Conservation (phyloP, 805 yeast species). For the Metschnikowia baotianmanensis region DNA sequence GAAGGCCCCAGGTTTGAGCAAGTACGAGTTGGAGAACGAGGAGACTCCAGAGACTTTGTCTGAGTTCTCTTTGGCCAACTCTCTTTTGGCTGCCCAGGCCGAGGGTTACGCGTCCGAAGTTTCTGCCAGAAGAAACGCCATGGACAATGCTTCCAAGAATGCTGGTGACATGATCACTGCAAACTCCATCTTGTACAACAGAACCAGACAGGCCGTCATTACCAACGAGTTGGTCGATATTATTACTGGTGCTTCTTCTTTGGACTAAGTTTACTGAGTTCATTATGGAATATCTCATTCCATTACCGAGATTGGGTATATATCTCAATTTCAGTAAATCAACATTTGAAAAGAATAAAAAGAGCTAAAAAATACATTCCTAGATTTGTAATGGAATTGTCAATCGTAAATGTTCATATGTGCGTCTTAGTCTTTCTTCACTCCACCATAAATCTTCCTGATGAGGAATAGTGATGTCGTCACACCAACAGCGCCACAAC, state of each 20-base stretch:
- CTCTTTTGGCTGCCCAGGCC: conserved; percentile 86
- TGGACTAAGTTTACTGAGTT: conserved; percentile 55
- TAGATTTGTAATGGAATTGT: not conserved
- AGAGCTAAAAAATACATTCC: not conserved
- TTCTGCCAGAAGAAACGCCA: conserved; percentile 98
- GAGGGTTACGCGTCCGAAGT: conserved; percentile 98
- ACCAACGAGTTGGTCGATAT: conserved; percentile 96
- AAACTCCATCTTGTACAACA: conserved; percentile 97
- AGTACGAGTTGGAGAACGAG: conserved; percentile 72
- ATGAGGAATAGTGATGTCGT: conserved; percentile 66
- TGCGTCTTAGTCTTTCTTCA: conserved; percentile 48
- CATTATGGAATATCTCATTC: conserved; percentile 2
- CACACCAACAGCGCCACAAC: conserved; percentile 75
- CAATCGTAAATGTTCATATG: not conserved
- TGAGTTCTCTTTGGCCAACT: conserved; percentile 88
- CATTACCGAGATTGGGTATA: conserved; percentile 1
- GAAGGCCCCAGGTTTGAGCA: conserved; percentile 79
- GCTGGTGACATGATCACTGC: conserved; percentile 98
- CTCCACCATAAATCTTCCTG: conserved; percentile 55
- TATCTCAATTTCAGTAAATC: conserved; percentile 1
- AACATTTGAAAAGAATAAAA: conserved; percentile 6
- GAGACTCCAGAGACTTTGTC: conserved; percentile 69
- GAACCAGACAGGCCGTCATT: conserved; percentile 41
- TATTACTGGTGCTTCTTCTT: conserved; percentile 98
- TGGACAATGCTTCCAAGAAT: conserved; percentile 99